Conservation (phyloP, 2,329 filamentous ascomycete species). For the Aureobasidium sp. region DNA sequence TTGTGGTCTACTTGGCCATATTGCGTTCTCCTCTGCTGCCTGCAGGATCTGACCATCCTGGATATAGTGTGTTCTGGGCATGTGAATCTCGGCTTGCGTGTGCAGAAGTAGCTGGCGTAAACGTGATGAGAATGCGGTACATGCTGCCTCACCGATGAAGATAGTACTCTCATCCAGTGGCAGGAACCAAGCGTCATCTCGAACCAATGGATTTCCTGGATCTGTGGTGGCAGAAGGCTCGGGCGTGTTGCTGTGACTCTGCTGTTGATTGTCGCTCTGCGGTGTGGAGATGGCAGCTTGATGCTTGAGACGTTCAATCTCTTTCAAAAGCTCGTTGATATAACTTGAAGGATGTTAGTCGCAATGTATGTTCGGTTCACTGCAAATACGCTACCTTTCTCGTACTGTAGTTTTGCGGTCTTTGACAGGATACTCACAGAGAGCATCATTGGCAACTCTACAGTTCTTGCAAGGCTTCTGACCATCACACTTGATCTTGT, state of each 20-base stretch:
- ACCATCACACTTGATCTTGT: conserved; percentile 31
- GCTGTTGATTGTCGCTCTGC: neutral
- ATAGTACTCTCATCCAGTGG: conserved; percentile 27
- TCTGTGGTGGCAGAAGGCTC: conserved; percentile 14
- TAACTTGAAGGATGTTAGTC: conserved; percentile 20
- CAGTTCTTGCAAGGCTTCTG: conserved; percentile 30
- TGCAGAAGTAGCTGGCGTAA: conserved; percentile 28
- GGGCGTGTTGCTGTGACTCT: neutral
- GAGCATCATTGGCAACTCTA: conserved; percentile 15
- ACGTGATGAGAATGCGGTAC: conserved; percentile 33
- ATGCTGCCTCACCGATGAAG: conserved; percentile 32
- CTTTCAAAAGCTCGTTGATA: conserved; percentile 25
- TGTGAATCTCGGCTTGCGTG: conserved; percentile 23
- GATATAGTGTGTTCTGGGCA: conserved; percentile 30
- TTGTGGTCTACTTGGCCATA: conserved; percentile 35
- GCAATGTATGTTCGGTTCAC: neutral
- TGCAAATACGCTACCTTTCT: conserved; percentile 19
- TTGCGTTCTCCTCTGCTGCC: conserved; percentile 30
- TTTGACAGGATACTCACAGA: conserved; percentile 26
- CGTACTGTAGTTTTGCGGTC: conserved; percentile 29
- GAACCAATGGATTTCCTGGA: conserved; percentile 30
- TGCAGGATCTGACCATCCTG: conserved; percentile 28
- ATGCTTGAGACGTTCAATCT: conserved; percentile 26
- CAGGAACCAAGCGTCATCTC: conserved; percentile 35
- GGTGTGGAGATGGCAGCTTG: neutral